Evolutionary conservation across 2,329 filamentous ascomycete genomes (phyloP).

Genomic region (Pezicula neosporulosa): DNA sequence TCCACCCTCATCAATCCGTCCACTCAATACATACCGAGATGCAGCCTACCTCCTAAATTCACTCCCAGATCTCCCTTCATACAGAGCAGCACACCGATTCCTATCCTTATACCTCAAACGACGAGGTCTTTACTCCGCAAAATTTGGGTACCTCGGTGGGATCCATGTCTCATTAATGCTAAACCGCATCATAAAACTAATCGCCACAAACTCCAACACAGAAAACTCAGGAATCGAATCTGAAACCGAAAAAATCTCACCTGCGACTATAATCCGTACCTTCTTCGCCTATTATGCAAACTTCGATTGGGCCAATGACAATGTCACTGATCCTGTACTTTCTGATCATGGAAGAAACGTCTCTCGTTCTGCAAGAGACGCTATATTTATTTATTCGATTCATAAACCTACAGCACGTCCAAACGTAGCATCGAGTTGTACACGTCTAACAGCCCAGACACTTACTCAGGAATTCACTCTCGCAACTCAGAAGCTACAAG

Average conservation of each 20-base stretch:
- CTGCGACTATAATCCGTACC: constrained; percentile 36
- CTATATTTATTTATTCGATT: constrained; percentile 61
- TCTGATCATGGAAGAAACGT: constrained; percentile 33
- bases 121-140: constrained; percentile 60
- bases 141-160: constrained; percentile 62
- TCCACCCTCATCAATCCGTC: constrained; percentile 51
- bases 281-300: constrained; percentile 62
- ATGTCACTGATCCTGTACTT: constrained; percentile 59
- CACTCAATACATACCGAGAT: constrained; percentile 63
- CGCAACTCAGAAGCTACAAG: neutral
- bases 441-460: constrained; percentile 6
- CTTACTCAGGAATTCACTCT: constrained; percentile 8
- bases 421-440: constrained; percentile 43
- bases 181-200: constrained; percentile 54
- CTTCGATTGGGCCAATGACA: constrained; percentile 54
- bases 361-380: constrained; percentile 52
- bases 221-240: neutral
- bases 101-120: constrained; percentile 60
- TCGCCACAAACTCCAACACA: constrained; percentile 30
- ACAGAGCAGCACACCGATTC: constrained; percentile 54
- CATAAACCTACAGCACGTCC: constrained; percentile 56
- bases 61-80: constrained; percentile 54
- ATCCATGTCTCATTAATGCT: constrained; percentile 63
- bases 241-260: neutral
- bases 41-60: constrained; percentile 56